phyloP scores from a whole-genome alignment of 192 early-diverging fungal genomes.

The Bifiguratus adelaidae region DNA sequence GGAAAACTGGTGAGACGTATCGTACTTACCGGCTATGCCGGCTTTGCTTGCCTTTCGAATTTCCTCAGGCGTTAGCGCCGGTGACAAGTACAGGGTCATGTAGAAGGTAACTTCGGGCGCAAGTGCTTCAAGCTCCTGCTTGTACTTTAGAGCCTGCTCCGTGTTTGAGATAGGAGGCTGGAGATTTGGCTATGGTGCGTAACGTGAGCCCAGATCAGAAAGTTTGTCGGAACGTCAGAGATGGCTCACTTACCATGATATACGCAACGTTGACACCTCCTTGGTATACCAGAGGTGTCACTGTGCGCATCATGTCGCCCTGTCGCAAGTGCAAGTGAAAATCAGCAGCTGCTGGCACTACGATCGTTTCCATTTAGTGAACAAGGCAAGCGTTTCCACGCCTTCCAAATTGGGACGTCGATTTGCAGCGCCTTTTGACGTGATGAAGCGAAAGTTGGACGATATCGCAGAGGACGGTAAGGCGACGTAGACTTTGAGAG shows the following conservation, averaged over 20 bases:
- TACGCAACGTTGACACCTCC: slow-evolving; percentile 81
- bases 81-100: slow-evolving; percentile 87
- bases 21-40: slow-evolving; percentile 58
- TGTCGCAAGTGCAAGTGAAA: slow-evolving; percentile 94
- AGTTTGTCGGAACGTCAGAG: neutral
- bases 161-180: slow-evolving; percentile 83
- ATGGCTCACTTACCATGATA: slow-evolving; percentile 67
- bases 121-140: slow-evolving; percentile 61
- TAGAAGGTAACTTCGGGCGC: slow-evolving; percentile 83
- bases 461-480: no score
- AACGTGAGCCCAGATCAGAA: neutral
- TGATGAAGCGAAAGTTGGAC: no score
- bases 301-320: slow-evolving; percentile 80
- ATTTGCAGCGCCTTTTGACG: no score
- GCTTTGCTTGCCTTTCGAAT: slow-evolving; percentile 72
- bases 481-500: no score
- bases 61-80: slow-evolving; percentile 83
- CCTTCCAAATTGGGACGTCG: no score
- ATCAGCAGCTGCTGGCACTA: slow-evolving; percentile 68
- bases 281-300: slow-evolving; percentile 69
- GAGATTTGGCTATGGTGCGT: slow-evolving; percentile 70
- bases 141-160: slow-evolving; percentile 80
- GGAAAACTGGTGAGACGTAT: neutral
- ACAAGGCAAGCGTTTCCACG: no score
- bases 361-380: no score